Evolutionary conservation across 495 filamentous ascomycete species (phyloP), one percentile per base, ranked within the genome.

Genomic region (Hypoxylon rickii): DNA sequence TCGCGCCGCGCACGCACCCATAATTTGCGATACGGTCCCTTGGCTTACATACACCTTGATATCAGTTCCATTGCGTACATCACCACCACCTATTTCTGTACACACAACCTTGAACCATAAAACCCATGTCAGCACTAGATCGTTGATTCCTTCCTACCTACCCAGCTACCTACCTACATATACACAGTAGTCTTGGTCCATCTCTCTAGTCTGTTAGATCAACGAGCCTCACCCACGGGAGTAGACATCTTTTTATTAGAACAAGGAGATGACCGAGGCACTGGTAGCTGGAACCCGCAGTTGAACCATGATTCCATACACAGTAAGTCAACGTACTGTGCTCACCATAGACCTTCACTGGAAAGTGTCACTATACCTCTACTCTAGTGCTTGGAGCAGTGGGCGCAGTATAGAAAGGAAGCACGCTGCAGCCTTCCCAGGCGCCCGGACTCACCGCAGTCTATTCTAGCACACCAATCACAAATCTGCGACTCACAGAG

Each of bases 251-350:
- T 42, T 53, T 50, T 29, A 60, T 53, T 47, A 44, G 38, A 20
- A 39, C 13, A 29, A 51, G 51, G 58, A 61, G 45, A 61, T 55
- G 51, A 55, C 58, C 58, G 58, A 57, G 31, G 52, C 7, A 34
- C 22, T 62, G 52, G 58, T 52, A 52, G 34, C 42, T 38, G 51
- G 43, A 56, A 51, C 37, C 34, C 10, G 3, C 13, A 38, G 13
- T 3, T 18, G 32, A 13, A 7, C 5, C 32, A 34, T 34, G 3
- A 8, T 34, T 13, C 5, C n/a, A 34, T 13, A 8, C 24, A 29
- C 24, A 29, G 24, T 29, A n/a, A n/a, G n/a, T n/a, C n/a, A n/a
- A n/a, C n/a, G n/a, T n/a, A n/a, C n/a, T n/a, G n/a, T n/a, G n/a
- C n/a, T n/a, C n/a, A n/a, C n/a, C n/a, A n/a, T n/a, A n/a, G n/a